Base-by-base conservation (phyloP, 306 rosid genomes). In the Medicago ruthenica region DNA sequence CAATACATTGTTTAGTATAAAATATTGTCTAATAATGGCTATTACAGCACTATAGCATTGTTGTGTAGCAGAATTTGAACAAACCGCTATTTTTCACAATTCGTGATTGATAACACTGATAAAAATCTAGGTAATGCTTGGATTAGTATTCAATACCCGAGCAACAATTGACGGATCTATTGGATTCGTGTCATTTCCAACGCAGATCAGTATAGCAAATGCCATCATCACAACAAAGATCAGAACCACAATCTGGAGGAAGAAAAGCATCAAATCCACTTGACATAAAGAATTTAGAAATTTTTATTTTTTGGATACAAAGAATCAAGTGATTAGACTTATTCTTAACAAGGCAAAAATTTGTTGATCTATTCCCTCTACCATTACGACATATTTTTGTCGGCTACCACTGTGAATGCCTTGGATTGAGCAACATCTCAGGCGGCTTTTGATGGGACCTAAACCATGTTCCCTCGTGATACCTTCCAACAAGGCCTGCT, bases 341-440 rank as follows among this genome's bases (percentile, higher is more conserved):
- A 41, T 60, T 65, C 45, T 47, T 24, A 39, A 48, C 41, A 63
- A 34, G 73, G 40, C 20, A 69, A 14, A 69, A 8, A 27, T 8
- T 36, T 24, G 17, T 44, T 60, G 51, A 22, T 41, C 31, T 16
- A 51, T 47, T 64, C 64, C 70, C 67, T 78, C 14, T 88, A 90
- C 96, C 91, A 9, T 66, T 54, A 86, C 78, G 57, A 80, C 96
- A 81, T 85, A 71, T 79, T 88, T 90, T 74, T 90, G 96, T 82
- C 87, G 79, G 75, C 81, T 85, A 22, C 91, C 91, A 63, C 85
- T 79, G 75, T 81, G 88, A 86, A 86, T 71, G 62, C 88, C 73
- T 69, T 80, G 88, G 70, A 88, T 66, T 67, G 87, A 81, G 78
- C 92, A 90, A 73, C 96, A 85, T 73, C 75, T 82, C 53, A 86